These are phyloP conservation scores for Plasmodium ovale DNA, from an alignment of 169 alveolate species.

Conservation along the genomic window DNA sequence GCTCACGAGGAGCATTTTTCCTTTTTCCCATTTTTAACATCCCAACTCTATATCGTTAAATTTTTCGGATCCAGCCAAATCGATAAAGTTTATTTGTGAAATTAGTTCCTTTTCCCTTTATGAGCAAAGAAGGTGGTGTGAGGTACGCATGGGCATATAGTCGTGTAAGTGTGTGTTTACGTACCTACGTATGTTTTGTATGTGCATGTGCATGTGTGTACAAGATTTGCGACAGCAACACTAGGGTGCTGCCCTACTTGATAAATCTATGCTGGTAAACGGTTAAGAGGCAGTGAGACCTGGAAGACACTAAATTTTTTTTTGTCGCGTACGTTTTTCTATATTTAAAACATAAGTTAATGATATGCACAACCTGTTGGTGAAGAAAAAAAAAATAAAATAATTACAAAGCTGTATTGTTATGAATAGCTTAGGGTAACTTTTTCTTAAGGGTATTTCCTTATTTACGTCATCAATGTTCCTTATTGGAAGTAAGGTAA, in stretches of 20 bases:
- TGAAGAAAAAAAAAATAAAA: background rate
- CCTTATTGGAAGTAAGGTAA: slow-evolving; percentile 54
- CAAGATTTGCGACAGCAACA: no score
- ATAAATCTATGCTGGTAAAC: slow-evolving; percentile 42
- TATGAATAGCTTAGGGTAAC: background rate
- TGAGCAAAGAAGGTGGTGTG: no score
- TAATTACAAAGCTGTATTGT: background rate
- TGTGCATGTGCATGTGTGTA: no score
- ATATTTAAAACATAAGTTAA: slow-evolving; percentile 58
- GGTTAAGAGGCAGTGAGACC: slow-evolving; percentile 66
- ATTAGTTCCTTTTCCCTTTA: slow-evolving; percentile 48
- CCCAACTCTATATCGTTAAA: slow-evolving; percentile 73
- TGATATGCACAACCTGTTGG: slow-evolving; percentile 35
- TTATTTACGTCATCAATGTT: slow-evolving; percentile 55
- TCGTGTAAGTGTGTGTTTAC: background rate
- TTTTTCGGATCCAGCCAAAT: slow-evolving; percentile 76
- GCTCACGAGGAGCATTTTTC: no score
- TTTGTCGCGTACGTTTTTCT: slow-evolving; percentile 71
- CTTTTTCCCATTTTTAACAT: no score
- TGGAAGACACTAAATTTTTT: slow-evolving; percentile 69
- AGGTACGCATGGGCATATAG: background rate
- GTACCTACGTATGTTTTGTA: background rate
- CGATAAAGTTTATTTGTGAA: slow-evolving; percentile 70
- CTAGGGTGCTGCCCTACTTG: slow-evolving; percentile 2
- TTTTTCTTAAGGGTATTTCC: background rate